phyloP scores from a whole-genome alignment of 169 alveolate genomes.

The Plasmodium vinckei region DNA sequence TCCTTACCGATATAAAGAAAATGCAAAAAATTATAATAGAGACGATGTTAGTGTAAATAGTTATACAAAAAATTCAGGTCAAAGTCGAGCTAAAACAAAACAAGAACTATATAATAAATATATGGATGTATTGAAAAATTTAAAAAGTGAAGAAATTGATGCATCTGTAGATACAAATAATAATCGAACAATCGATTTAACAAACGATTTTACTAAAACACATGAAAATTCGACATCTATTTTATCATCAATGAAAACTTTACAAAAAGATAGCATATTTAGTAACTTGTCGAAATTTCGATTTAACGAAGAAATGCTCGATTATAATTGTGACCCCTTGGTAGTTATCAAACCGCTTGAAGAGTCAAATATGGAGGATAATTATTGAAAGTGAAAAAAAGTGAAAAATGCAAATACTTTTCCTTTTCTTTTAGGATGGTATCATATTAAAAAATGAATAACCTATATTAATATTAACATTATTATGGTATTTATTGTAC shows the following conservation, averaged over 20 bases:
- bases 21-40: not conserved
- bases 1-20: not conserved
- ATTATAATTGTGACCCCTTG: conserved; percentile 61
- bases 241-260: conserved; percentile 52
- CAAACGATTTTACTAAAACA: conserved; percentile 57
- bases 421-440: no score
- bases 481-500: no score
- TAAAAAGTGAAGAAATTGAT: conserved; percentile 72
- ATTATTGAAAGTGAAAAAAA: not conserved
- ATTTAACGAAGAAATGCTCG: conserved; percentile 61
- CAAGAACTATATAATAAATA: conserved; percentile 59
- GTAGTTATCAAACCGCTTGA: conserved; percentile 58
- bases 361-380: conserved; percentile 47
- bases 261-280: conserved; percentile 60
- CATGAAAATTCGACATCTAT: conserved; percentile 73
- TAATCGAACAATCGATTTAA: conserved; percentile 54
- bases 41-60: not conserved
- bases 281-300: conserved; percentile 62
- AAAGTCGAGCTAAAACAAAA: conserved; percentile 18
- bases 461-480: no score
- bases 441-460: no score
- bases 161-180: conserved; percentile 58
- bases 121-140: conserved; percentile 60
- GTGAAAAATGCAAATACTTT: not conserved
- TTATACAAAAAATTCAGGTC: conserved; percentile 5